These are phyloP conservation scores for Arthrobotrys megalospora DNA, from an alignment of 2,329 filamentous ascomycete genomes.

Conservation along the genomic window DNA sequence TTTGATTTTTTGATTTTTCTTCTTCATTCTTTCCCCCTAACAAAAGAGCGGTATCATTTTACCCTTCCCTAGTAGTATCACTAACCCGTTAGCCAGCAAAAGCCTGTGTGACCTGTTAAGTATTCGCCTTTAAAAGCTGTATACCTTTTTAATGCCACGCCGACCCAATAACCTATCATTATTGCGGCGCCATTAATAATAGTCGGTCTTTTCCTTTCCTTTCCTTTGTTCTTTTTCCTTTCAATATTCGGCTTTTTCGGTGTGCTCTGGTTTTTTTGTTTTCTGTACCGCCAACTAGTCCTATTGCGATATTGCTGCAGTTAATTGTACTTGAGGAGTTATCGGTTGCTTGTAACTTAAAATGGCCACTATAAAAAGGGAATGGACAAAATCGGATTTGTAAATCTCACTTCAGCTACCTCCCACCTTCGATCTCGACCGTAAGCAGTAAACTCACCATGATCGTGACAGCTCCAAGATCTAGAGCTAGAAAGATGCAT, in stretches of 20 bases:
- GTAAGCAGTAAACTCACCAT: too few species aligned
- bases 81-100: too few species aligned
- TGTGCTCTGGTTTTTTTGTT: background rate
- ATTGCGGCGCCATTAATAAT: background rate
- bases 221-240: background rate
- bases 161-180: slow-evolving; percentile 5
- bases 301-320: background rate
- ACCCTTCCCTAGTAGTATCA: background rate
- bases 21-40: background rate
- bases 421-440: too few species aligned
- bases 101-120: too few species aligned
- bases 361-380: background rate
- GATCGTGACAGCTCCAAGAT: background rate
- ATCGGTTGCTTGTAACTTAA: slow-evolving; percentile 1
- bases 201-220: background rate
- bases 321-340: background rate
- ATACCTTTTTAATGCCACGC: too few species aligned
- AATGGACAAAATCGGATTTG: background rate
- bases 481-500: background rate
- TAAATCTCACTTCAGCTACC: too few species aligned
- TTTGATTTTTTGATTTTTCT: background rate
- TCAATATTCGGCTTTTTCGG: background rate
- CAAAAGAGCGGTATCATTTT: background rate
- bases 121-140: too few species aligned
- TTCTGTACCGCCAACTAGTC: background rate